These are phyloP conservation scores for Ogataea siamensis DNA, from an alignment of 805 yeast species.

Conservation along the genomic window DNA sequence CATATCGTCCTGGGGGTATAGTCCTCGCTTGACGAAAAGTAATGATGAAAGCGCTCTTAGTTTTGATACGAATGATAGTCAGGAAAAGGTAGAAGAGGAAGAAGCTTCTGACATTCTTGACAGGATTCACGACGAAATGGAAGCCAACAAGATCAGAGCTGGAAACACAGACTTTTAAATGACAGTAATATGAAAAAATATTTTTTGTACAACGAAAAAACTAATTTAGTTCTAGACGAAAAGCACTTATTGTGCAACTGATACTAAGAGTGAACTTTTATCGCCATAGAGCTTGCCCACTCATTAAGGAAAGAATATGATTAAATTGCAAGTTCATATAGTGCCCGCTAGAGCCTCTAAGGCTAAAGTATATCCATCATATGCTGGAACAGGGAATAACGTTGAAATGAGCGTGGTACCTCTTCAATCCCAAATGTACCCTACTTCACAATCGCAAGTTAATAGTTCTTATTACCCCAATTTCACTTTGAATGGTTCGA, in stretches of 20 bases:
- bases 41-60: conserved; percentile 6
- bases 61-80: no score
- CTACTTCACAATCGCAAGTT: conserved; percentile 10
- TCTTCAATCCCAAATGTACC: conserved; percentile 8
- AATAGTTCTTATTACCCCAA: conserved; percentile 15
- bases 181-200: conserved; percentile 9
- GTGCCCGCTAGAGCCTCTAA: conserved; percentile 28
- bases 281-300: not conserved
- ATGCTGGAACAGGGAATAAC: conserved; percentile 6
- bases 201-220: conserved; percentile 1
- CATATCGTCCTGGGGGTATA: conserved; percentile 56
- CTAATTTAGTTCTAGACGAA: not conserved
- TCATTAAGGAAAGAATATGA: conserved; percentile 15
- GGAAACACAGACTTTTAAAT: conserved; percentile 7
- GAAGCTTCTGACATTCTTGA: conserved; percentile 24
- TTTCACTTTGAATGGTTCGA: conserved; percentile 25
- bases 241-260: not conserved
- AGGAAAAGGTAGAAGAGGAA: no score
- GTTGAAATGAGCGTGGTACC: conserved; percentile 9
- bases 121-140: conserved; percentile 31
- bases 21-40: conserved; percentile 18
- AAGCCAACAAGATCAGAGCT: conserved; percentile 19
- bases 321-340: conserved; percentile 29
- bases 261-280: not conserved
- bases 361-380: conserved; percentile 1